Evolutionary conservation across 2,329 filamentous ascomycete species (phyloP).

Genomic region (Cercospora berteroae): DNA sequence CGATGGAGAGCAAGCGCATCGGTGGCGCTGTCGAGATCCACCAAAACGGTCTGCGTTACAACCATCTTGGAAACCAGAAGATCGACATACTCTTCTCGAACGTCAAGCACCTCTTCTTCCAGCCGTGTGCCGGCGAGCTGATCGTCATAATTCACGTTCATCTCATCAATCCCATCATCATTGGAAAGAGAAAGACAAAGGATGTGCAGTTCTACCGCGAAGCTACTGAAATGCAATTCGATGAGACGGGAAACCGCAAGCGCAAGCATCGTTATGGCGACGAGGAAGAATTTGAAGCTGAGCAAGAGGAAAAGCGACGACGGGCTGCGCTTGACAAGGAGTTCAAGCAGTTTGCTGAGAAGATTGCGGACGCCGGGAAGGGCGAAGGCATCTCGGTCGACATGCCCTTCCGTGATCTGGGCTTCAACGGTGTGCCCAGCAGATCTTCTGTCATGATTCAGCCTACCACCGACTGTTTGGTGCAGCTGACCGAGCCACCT

Average conservation of each 20-base stretch:
- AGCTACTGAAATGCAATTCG: constrained; percentile 97
- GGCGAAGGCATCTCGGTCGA: constrained; percentile 90
- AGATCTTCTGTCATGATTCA: constrained; percentile 94
- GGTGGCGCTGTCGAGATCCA: constrained; percentile 96
- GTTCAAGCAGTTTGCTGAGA: constrained; percentile 95
- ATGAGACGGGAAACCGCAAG: constrained; percentile 97
- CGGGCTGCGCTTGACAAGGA: constrained; percentile 90
- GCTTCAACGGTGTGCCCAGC: constrained; percentile 94
- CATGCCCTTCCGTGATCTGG: constrained; percentile 93
- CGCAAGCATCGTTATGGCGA: constrained; percentile 97
- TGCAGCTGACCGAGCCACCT: constrained; percentile 93
- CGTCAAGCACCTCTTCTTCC: constrained; percentile 97
- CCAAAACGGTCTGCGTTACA: constrained; percentile 95
- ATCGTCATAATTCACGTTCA: constrained; percentile 98
- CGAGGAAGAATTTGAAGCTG: constrained; percentile 97
- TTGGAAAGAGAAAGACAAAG: constrained; percentile 98
- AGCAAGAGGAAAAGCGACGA: constrained; percentile 91
- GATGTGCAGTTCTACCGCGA: constrained; percentile 98
- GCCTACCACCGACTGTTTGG: constrained; percentile 92
- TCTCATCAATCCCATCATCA: constrained; percentile 94
- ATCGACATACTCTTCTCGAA: constrained; percentile 97
- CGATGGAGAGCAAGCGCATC: constrained; percentile 94
- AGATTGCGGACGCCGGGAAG: constrained; percentile 92
- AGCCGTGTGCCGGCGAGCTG: constrained; percentile 91
- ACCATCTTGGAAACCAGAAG: constrained; percentile 75